phyloP scores from a whole-genome alignment of 1,284 basidiomycete species.

The Rhodofomes roseus region DNA sequence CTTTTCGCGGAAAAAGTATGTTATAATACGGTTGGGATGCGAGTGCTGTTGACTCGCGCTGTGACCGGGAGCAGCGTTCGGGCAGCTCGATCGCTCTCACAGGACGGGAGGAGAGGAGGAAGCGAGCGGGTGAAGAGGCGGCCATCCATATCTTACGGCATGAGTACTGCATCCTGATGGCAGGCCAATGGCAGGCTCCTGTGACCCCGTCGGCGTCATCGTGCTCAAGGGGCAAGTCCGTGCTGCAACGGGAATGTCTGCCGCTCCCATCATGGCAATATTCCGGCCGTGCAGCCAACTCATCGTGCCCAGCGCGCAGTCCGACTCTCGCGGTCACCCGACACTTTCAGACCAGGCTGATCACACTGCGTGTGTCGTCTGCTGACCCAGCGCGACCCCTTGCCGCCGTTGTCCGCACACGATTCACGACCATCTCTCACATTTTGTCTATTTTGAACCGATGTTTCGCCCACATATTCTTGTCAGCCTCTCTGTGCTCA shows the following conservation, averaged over 20 bases:
- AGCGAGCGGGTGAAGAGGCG: background rate
- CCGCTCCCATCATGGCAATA: background rate
- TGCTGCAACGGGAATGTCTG: background rate
- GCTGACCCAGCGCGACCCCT: conserved; percentile 6
- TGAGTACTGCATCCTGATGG: background rate
- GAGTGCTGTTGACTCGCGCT: background rate
- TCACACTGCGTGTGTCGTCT: background rate
- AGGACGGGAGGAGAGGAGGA: background rate
- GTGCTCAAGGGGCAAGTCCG: background rate
- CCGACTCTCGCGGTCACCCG: conserved; percentile 2
- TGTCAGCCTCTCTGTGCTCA: background rate
- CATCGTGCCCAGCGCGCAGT: background rate
- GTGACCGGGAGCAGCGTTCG: background rate
- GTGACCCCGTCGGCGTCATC: background rate
- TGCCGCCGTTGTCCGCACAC: background rate
- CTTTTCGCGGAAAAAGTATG: no score
- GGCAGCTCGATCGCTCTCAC: background rate
- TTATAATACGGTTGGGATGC: background rate
- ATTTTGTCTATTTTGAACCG: background rate
- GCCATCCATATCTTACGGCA: conserved; percentile 1
- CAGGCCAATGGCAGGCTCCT: background rate
- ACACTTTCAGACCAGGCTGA: background rate
- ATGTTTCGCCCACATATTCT: background rate
- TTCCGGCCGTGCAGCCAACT: background rate
- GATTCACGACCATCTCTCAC: background rate